Conservation (phyloP, 495 filamentous ascomycete species). For the Penicillium bialowiezense region DNA sequence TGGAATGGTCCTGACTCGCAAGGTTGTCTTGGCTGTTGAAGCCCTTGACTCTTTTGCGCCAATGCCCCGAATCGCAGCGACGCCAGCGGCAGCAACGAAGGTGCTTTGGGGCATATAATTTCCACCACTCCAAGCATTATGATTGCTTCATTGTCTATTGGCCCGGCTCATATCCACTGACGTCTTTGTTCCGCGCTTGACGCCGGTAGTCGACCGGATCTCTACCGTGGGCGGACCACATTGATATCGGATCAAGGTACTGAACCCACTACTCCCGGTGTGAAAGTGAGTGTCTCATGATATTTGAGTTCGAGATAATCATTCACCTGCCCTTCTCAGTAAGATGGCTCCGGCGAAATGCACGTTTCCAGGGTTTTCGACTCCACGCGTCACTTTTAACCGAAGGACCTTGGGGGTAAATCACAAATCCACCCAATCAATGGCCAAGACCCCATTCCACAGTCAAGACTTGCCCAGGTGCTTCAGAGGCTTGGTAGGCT, state of each 20-base stretch:
- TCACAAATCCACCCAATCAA: constrained; percentile 16
- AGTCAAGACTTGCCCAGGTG: not conserved
- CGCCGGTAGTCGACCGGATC: not conserved
- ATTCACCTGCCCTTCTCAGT: not conserved
- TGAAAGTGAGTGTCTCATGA: not conserved
- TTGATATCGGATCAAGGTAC: not conserved
- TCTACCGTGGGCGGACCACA: not conserved
- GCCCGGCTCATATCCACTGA: not conserved
- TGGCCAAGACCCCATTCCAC: constrained; percentile 2
- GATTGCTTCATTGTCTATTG: not conserved
- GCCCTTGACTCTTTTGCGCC: constrained; percentile 5
- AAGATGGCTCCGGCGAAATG: not conserved
- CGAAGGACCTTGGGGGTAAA: constrained; percentile 26
- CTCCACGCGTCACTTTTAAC: constrained; percentile 17
- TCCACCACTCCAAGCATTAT: not conserved
- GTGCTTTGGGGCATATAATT: not conserved
- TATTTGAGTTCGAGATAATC: not conserved
- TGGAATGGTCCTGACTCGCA: constrained; percentile 2
- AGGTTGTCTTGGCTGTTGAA: constrained; percentile 3
- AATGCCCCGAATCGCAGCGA: constrained; percentile 17
- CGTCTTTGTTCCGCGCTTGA: not conserved
- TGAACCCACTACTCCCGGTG: not conserved
- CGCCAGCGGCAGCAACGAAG: constrained; percentile 18
- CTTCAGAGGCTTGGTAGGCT: not conserved
- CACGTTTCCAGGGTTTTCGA: not conserved